These are phyloP conservation scores for Diaporthe destruens DNA, from an alignment of 2,329 filamentous ascomycete genomes.

Conservation along the genomic window DNA sequence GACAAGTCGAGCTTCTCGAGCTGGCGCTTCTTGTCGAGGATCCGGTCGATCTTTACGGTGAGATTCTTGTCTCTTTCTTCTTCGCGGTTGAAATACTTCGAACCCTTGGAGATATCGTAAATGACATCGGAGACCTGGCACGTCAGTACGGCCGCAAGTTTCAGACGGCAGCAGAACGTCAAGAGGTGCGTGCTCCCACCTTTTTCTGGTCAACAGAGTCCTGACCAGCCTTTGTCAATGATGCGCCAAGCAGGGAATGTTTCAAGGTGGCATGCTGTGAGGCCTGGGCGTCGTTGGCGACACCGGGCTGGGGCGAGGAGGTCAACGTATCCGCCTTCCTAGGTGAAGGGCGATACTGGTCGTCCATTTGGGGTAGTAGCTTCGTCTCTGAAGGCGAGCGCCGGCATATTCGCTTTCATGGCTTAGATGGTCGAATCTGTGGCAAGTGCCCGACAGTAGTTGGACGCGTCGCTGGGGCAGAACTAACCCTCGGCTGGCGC, in stretches of 20 bases:
- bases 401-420: conserved; percentile 25
- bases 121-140: conserved; percentile 90
- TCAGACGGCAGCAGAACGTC: neutral
- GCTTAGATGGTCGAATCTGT: neutral
- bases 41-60: conserved; percentile 86
- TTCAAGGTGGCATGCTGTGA: conserved; percentile 75
- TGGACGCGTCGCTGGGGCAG: neutral
- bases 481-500: neutral
- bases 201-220: conserved; percentile 93
- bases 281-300: neutral
- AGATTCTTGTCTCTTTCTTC: conserved; percentile 84
- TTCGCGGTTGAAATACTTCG: conserved; percentile 95
- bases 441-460: neutral
- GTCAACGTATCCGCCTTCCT: conserved; percentile 13
- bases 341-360: neutral
- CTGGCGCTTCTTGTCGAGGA: conserved; percentile 79
- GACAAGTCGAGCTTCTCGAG: conserved; percentile 83
- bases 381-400: neutral
- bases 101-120: conserved; percentile 95
- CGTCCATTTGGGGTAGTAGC: neutral
- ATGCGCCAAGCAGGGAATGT: conserved; percentile 90
- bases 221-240: conserved; percentile 92
- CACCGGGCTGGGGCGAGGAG: neutral
- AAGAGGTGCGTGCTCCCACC: conserved; percentile 54
- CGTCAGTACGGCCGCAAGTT: neutral